Base-by-base conservation (phyloP, 2,329 filamentous ascomycete genomes). In the Xylogone sp. region DNA sequence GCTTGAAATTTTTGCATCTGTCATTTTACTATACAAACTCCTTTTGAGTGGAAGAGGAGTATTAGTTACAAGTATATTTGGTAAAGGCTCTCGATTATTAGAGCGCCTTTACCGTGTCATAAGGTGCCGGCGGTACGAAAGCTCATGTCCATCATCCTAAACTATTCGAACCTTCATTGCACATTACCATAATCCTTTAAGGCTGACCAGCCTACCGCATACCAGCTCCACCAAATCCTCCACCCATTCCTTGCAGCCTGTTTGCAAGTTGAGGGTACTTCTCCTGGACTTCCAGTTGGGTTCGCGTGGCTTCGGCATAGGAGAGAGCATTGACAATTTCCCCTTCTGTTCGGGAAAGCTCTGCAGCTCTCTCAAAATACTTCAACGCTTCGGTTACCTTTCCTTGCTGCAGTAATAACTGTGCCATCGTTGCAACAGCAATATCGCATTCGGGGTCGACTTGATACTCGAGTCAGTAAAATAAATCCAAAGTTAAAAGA, bases 391-490 rank as follows among this genome's bases (percentile, higher is more conserved):
- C 90, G 31, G 87, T 88, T 53, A 99, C 93, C 76, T 97, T 97
- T 71, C 94, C 94, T 77, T 97, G 94, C 71, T 99, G 94, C 31
- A 99, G 82, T 48, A 99, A 85, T 42, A 99, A 83, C 73, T 99
- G 94, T 10, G 94, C 94, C 90, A 99, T 97, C 50, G 94, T 99
- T 49, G 94, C 94, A 42, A 99, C 94, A 42, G 94, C 94, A 66
- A 99, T 99, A 65, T 99, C 94, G 68, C 94, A 99, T 70, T 99
- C 94, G 21, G 94, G 94, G 65, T 99, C 94, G 69, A 99, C 92
- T 96, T 62, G 19, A 51, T 43, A 49, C n/a, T n/a, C 21, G 46
- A 7, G 55, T 57, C 46, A 52, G 45, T 56, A 24, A 29, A 44
- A 45, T 27, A 9, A 4, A 13, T 12, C 31, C 42, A 49, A 8